Conservation (phyloP, 176 grass and related monocot species). For the Bothriochloa decipiens region DNA sequence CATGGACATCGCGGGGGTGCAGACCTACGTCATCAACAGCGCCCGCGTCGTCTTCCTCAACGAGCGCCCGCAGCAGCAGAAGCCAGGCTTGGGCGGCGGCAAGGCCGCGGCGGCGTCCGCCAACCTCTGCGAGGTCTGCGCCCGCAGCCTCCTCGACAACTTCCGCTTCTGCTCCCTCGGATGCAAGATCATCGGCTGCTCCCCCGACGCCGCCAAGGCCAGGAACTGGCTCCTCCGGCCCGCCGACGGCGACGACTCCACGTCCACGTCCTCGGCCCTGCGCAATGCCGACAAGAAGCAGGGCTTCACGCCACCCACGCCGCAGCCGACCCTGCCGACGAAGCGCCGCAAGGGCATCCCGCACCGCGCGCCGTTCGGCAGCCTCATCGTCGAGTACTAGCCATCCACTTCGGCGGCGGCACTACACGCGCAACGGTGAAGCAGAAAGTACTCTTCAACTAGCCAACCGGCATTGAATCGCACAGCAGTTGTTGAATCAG, state of each 20-base stretch:
- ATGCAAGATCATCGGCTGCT: slow-evolving; percentile 70
- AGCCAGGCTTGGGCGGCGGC: slow-evolving; percentile 48
- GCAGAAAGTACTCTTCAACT: neutral
- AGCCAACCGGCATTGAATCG: neutral
- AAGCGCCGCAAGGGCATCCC: slow-evolving; percentile 96
- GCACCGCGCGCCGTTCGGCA: slow-evolving; percentile 78
- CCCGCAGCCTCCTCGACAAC: slow-evolving; percentile 91
- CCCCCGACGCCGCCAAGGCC: slow-evolving; percentile 43
- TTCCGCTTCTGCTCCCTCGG: slow-evolving; percentile 99
- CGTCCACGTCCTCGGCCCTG: slow-evolving; percentile 42
- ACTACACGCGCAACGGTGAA: slow-evolving; percentile 5
- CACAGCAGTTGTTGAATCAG: neutral
- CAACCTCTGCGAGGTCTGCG: slow-evolving; percentile 95
- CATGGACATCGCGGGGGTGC: slow-evolving; percentile 88
- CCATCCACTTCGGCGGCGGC: neutral
- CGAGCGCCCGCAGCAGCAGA: slow-evolving; percentile 85
- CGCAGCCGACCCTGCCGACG: slow-evolving; percentile 36
- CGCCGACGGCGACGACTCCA: slow-evolving; percentile 34
- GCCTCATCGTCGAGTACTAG: slow-evolving; percentile 75
- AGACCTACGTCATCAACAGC: slow-evolving; percentile 99
- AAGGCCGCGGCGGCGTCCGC: slow-evolving; percentile 32
- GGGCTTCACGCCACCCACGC: slow-evolving; percentile 71
- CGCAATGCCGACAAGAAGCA: slow-evolving; percentile 51
- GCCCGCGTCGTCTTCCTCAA: slow-evolving; percentile 98
- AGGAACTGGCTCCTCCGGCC: slow-evolving; percentile 39